A percentile compares a stretch with the other conserved stretches of the same genome.
Conservation (phyloP, 257 asterid species). For the Petrea volubilis region DNA sequence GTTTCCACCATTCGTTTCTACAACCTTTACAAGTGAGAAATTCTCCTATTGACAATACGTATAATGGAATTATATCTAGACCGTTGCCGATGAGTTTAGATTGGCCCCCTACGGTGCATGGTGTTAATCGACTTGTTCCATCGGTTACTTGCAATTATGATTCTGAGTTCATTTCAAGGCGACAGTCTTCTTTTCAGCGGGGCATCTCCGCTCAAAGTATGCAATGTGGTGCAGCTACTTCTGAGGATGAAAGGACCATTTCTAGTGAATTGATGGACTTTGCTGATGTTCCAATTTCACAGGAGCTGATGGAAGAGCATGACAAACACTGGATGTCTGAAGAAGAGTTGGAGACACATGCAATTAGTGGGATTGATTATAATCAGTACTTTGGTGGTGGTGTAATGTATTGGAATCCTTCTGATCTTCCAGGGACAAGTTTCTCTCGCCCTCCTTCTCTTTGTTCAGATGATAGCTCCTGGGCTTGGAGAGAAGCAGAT, state of each 20-base stretch:
- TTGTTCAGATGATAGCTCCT: conserved; percentile 98
- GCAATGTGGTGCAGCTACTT: conserved; percentile 52
- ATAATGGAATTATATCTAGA: conserved; percentile 62
- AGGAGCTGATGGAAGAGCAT: conserved; percentile 76
- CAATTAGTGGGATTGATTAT: conserved; percentile 79
- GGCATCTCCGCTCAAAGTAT: conserved; percentile 52
- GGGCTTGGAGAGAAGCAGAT: conserved; percentile 99
- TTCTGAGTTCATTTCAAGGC: conserved; percentile 83
- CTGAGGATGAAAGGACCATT: conserved; percentile 83
- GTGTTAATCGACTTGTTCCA: conserved; percentile 66
- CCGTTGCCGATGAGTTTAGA: conserved; percentile 84
- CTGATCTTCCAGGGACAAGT: conserved; percentile 82
- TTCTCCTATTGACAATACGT: conserved; percentile 64
- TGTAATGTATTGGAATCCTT: conserved; percentile 97
- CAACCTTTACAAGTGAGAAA: conserved; percentile 72
- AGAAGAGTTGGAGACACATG: conserved; percentile 89
- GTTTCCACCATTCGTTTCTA: conserved; percentile 77
- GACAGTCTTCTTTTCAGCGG: conserved; percentile 73
- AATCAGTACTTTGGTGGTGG: conserved; percentile 97
- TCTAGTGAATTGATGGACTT: conserved; percentile 67
- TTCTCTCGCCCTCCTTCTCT: conserved; percentile 99
- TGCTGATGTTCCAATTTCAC: conserved; percentile 61
- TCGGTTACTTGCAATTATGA: conserved; percentile 82
- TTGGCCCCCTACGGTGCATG: conserved; percentile 83
- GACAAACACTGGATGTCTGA: conserved; percentile 93